Conservation (phyloP, 495 filamentous ascomycete genomes). For the Xylaria flabelliformis region DNA sequence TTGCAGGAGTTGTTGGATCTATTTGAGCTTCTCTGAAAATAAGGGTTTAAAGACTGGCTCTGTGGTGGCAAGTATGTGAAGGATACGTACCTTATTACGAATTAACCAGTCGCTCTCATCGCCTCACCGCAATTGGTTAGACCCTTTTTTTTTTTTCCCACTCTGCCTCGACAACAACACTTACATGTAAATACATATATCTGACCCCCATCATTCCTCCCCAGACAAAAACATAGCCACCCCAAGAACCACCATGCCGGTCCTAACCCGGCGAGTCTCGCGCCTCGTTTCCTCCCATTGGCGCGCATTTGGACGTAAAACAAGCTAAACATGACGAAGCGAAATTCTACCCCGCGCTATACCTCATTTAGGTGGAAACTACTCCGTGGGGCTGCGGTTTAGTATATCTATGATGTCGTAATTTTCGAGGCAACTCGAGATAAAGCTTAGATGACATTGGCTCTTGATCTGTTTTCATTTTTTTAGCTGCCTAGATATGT, state of each 20-base stretch:
- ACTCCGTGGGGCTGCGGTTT: not conserved
- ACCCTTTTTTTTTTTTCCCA: too few species aligned
- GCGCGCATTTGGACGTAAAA: not conserved
- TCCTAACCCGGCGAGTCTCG: slow-evolving; percentile 17
- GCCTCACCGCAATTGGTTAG: too few species aligned
- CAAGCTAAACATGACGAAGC: not conserved
- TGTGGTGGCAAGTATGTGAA: too few species aligned
- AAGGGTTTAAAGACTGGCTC: too few species aligned
- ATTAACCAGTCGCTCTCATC: too few species aligned
- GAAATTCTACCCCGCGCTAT: slow-evolving; percentile 13
- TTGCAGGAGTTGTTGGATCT: too few species aligned
- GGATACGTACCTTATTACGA: too few species aligned
- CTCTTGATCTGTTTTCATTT: not conserved
- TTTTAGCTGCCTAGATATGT: not conserved
- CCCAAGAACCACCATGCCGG: slow-evolving; percentile 1
- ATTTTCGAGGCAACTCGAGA: not conserved
- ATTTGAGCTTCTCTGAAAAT: too few species aligned
- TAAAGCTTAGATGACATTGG: not conserved
- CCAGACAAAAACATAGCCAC: not conserved
- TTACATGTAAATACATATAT: not conserved
- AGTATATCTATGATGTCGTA: slow-evolving; percentile 3
- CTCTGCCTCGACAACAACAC: not conserved
- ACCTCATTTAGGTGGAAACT: not conserved
- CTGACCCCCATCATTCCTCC: not conserved
- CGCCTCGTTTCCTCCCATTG: not conserved